Percentiles rank a stretch among this genome's conserved stretches.
Conservation (phyloP, 2,329 filamentous ascomycete species). For the Colletotrichum sublineola region DNA sequence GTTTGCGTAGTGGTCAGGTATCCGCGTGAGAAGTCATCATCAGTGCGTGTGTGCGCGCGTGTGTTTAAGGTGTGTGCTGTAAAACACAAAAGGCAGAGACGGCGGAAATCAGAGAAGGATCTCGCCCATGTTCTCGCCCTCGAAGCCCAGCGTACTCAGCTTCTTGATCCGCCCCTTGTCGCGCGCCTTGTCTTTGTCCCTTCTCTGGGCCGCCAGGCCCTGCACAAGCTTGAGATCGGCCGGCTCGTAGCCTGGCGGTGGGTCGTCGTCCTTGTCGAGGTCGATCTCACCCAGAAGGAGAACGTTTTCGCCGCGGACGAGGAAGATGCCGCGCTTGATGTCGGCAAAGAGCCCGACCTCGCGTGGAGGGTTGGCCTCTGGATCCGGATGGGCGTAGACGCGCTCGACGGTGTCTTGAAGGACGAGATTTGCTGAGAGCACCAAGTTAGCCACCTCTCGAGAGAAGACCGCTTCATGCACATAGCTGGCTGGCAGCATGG, state of each 20-base stretch:
- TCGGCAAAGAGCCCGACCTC: slow-evolving; percentile 80
- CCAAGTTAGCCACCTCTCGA: not conserved
- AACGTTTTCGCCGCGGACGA: slow-evolving; percentile 98
- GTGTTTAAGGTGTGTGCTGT: not conserved
- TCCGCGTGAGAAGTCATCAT: not conserved
- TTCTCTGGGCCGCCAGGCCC: slow-evolving; percentile 79
- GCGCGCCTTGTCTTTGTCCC: slow-evolving; percentile 74
- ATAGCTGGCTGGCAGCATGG: slow-evolving; percentile 32
- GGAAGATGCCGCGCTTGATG: slow-evolving; percentile 85
- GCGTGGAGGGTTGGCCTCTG: slow-evolving; percentile 48
- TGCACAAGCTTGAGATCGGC: slow-evolving; percentile 79
- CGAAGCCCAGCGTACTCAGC: slow-evolving; percentile 84
- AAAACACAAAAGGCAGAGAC: not conserved
- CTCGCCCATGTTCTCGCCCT: slow-evolving; percentile 86
- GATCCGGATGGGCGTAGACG: slow-evolving; percentile 73
- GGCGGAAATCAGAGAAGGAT: slow-evolving; percentile 69
- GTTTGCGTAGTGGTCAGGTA: not conserved
- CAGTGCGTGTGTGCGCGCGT: too few species aligned
- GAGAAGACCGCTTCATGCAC: slow-evolving; percentile 2
- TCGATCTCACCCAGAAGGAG: slow-evolving; percentile 95
- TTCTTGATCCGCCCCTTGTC: slow-evolving; percentile 81
- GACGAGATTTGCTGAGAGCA: slow-evolving; percentile 83
- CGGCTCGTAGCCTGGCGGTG: slow-evolving; percentile 75
- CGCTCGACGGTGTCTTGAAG: slow-evolving; percentile 94
- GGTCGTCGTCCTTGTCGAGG: slow-evolving; percentile 93